Base-by-base conservation (phyloP, 768 basidiomycete species). In the Podaxis sp. region DNA sequence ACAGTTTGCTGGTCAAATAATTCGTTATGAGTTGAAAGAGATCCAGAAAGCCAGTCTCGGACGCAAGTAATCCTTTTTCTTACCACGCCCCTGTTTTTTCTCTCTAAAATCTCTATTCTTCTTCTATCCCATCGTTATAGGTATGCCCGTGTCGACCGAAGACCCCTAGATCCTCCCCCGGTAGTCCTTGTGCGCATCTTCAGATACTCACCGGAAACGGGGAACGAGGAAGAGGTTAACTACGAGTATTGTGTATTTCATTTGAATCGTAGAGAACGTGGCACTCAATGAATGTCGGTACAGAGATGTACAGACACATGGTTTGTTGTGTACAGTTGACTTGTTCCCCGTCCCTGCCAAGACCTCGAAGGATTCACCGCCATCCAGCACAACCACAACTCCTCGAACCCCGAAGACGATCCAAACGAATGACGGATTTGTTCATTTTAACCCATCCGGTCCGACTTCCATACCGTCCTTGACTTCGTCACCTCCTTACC, bases 281-380 rank as follows among this genome's bases (percentile, higher is more conserved):
- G 26, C 59, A 57, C 67, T 63, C 59, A 58, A 62, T 64, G 64
- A 69, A 19, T 49, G 66, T 51, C 19, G 15, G 63, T n/a, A 0
- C 68, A 91, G 90, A 48, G 82, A 84, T 46, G 73, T 88, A 51
- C 83, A 87, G 59, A 77, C 78, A n/a, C 78, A 85, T 33, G 92
- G 91, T 2, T 78, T 92, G 12, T 71, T 93, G 15, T 92, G 92
- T 72, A 89, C 87, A 2, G 89, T 90, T 44, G 92, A 93, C 73
- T 78, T 93, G 17, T 90, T 90, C 65, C 87, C 87, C 3, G 82
- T 90, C 7, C 78, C 81, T 60, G 64, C 36, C 67, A 69, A 52
- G 69, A 65, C 54, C 19, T 51, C 55, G 22, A 52, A 56, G 26
- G 55, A 56, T 19, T 49, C 44, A 36, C 64, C 49, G 52, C 56